Evolutionary conservation across 2,329 filamentous ascomycete genomes (phyloP).

Genomic region (Colletotrichum navitas): DNA sequence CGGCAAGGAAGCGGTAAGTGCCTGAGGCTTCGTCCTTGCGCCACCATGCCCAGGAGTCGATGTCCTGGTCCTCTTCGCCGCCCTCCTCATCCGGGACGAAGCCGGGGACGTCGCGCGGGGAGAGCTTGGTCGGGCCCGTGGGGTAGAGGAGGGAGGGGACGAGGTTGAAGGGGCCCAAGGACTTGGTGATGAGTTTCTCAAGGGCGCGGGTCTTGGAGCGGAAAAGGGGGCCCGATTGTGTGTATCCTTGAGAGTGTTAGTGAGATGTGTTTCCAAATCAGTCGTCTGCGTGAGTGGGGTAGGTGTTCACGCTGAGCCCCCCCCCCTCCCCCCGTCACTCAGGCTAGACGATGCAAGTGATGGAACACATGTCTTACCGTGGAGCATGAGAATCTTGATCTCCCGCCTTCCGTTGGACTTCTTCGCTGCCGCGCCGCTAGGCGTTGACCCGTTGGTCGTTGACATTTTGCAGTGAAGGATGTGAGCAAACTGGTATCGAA

Average conservation of each 20-base stretch:
- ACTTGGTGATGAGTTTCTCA: constrained; percentile 82
- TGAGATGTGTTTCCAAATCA: not conserved
- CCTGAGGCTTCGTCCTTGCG: constrained; percentile 74
- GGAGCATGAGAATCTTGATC: constrained; percentile 81
- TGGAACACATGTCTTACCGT: constrained; percentile 62
- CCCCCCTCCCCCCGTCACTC: too few species aligned
- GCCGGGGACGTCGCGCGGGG: constrained; percentile 76
- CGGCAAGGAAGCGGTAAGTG: constrained; percentile 77
- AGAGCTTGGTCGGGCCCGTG: constrained; percentile 74
- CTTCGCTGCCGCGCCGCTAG: constrained; percentile 45
- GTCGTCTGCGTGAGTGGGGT: not conserved
- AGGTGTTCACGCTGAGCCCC: not conserved
- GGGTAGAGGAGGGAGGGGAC: constrained; percentile 73
- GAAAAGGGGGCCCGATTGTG: constrained; percentile 89
- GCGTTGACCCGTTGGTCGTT: constrained; percentile 23
- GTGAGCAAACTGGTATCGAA: not conserved
- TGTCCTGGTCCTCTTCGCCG: constrained; percentile 55
- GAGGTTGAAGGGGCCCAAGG: constrained; percentile 71
- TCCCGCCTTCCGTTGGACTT: constrained; percentile 59
- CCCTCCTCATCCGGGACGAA: constrained; percentile 58
- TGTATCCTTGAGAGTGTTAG: constrained; percentile 72
- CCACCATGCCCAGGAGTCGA: constrained; percentile 87
- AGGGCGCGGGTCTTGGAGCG: constrained; percentile 89
- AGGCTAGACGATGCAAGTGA: not conserved
- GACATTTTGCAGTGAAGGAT: constrained; percentile 27